Evolutionary conservation across 129 eudicot species (phyloP).

Genomic region (Artemisia argyi): DNA sequence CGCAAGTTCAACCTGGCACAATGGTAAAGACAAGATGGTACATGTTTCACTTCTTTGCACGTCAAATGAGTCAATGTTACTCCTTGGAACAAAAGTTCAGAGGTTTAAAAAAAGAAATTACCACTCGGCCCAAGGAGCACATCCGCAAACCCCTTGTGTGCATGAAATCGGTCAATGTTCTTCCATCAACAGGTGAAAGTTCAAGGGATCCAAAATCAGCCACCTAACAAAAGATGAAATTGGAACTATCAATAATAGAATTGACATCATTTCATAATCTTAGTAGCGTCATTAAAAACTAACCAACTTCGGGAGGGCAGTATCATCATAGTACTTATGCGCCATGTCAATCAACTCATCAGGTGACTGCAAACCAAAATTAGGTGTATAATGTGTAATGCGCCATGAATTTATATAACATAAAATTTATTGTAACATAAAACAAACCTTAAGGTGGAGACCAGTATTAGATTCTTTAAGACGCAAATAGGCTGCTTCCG

Average conservation of each 20-base stretch:
- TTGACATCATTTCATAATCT: slow-evolving; percentile 7
- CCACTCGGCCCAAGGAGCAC: slow-evolving; percentile 97
- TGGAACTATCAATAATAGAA: slow-evolving; percentile 19
- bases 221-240: slow-evolving; percentile 50
- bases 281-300: slow-evolving; percentile 28
- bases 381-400: slow-evolving; percentile 6
- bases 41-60: not conserved
- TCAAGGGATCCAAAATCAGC: slow-evolving; percentile 99
- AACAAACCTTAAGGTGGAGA: slow-evolving; percentile 84
- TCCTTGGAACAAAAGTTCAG: slow-evolving; percentile 1
- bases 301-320: slow-evolving; percentile 96
- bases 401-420: too few species aligned
- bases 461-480: slow-evolving; percentile 96
- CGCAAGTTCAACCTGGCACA: slow-evolving; percentile 84
- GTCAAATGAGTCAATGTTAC: not conserved
- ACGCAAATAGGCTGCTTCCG: slow-evolving; percentile 81
- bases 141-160: slow-evolving; percentile 95
- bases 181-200: slow-evolving; percentile 99
- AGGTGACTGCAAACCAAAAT: slow-evolving; percentile 61
- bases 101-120: slow-evolving; percentile 28
- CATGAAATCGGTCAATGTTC: slow-evolving; percentile 95
- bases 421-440: too few species aligned
- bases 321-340: slow-evolving; percentile 80
- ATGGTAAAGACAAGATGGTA: slow-evolving; percentile 16
- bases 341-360: slow-evolving; percentile 95